Evolutionary conservation across 2,329 filamentous ascomycete genomes (phyloP), one percentile per base, ranked within the genome.

Genomic region (Aspergillus pseudotamarii): DNA sequence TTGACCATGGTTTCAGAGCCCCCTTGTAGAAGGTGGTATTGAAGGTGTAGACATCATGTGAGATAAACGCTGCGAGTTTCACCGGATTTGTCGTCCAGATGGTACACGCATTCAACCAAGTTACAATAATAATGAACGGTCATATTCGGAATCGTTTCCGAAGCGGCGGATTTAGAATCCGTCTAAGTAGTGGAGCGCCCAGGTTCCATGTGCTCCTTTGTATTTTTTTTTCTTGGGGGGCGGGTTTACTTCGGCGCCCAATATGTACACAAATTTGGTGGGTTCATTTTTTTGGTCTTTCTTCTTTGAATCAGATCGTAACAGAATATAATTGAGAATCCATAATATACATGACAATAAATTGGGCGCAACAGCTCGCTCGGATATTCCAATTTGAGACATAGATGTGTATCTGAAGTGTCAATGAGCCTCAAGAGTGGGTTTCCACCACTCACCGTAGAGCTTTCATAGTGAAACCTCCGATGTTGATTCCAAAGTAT

Each of bases 81-180:
- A 21, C 48, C 16, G 28, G 28, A 21, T 11, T 51, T 51, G 26
- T 12, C 28, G 34, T 51, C 48, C 28, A 51, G 48, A 32, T 51
- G 46, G 48, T n/a, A n/a, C 38, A 8, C 34, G 16, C 34, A 36
- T 36, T 36, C 12, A 36, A 19, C 46, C 16, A 51, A 11, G 28
- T 34, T 34, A n/a, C 26, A 32, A 32, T 10, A 34, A 51, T 6
- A 34, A 32, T 8, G 28, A 51, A n/a, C 28, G 16, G 10, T 34
- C 28, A 51, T 51, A 51, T 51, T 51, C 48, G 48, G 48, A 51
- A 51, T 51, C 19, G 16, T 6, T 51, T 51, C 48, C 48, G 48
- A 51, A 9, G 9, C 19, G 16, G 19, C 9, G 48, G 48, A 8
- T 51, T 51, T n/a, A n/a, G 21, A 51, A 51, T 51, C 48, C 48